Conservation (phyloP, 2,329 filamentous ascomycete species). For the Fusarium xyrophilum region DNA sequence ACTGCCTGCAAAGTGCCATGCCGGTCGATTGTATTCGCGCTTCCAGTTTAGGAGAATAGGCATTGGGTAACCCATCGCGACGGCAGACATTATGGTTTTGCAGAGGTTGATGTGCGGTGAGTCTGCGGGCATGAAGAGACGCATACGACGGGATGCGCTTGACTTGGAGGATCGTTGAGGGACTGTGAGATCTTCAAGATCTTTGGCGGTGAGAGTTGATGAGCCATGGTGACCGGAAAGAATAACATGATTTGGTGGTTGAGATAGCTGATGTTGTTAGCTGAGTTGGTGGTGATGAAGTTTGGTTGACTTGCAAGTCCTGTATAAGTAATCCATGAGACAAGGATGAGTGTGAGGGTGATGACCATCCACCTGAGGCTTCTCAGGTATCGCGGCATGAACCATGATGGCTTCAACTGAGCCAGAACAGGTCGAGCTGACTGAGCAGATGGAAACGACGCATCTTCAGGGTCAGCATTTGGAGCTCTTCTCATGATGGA, state of each 20-base stretch:
- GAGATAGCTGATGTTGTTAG: conserved; percentile 23
- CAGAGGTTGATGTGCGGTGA: conserved; percentile 48
- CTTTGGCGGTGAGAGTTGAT: conserved; percentile 2
- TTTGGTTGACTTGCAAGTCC: not conserved
- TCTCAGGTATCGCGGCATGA: not conserved
- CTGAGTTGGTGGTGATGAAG: fast-evolving
- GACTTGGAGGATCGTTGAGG: not conserved
- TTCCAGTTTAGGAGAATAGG: conserved; percentile 50
- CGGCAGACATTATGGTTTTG: conserved; percentile 49
- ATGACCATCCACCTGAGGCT: conserved; percentile 5
- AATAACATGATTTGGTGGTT: not conserved
- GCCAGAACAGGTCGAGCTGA: conserved; percentile 1
- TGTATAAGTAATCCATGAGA: conserved; percentile 16
- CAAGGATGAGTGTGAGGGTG: not conserved
- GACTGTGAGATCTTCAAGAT: conserved; percentile 14
- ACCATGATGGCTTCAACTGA: not conserved
- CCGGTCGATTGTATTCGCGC: conserved; percentile 47
- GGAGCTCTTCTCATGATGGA: conserved; percentile 28
- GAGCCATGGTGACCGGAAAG: not conserved
- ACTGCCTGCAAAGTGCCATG: conserved; percentile 49
- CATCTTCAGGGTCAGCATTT: conserved; percentile 16
- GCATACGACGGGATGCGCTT: conserved; percentile 40
- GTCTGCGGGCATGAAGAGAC: conserved; percentile 51
- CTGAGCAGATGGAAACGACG: conserved; percentile 10
- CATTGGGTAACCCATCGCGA: conserved; percentile 49